Evolutionary conservation across 257 asterid species (phyloP).

Genomic region (Primulina tabacum): DNA sequence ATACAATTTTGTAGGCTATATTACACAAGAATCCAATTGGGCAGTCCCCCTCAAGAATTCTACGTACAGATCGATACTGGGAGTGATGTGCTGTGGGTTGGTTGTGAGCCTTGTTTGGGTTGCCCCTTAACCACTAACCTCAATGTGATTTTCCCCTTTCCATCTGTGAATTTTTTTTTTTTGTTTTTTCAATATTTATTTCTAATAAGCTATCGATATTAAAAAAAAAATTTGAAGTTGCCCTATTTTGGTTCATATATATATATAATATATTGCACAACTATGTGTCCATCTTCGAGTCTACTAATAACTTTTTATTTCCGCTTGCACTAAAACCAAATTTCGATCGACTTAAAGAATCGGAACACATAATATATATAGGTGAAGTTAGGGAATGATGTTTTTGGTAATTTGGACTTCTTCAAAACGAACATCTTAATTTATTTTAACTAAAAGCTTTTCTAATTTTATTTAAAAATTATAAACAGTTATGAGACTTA

Average conservation of each 20-base stretch:
- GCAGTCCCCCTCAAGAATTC: conserved; percentile 85
- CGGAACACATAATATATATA: too few species aligned
- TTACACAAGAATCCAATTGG: conserved; percentile 75
- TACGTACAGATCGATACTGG: conserved; percentile 97
- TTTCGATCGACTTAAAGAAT: too few species aligned
- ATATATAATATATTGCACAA: too few species aligned
- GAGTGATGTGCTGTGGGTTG: conserved; percentile 94
- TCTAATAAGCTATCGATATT: too few species aligned
- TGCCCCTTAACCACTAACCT: conserved; percentile 93
- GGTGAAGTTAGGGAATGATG: too few species aligned
- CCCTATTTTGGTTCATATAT: background rate
- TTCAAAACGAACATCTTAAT: too few species aligned
- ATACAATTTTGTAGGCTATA: conserved; percentile 59
- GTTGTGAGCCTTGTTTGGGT: conserved; percentile 77
- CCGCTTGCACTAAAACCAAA: background rate
- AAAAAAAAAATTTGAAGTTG: background rate
- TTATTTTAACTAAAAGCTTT: too few species aligned
- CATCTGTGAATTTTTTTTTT: background rate
- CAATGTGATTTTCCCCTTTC: conserved; percentile 41
- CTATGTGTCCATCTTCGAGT: too few species aligned
- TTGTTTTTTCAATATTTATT: background rate
- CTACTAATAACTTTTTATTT: too few species aligned
- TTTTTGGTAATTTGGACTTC: too few species aligned
- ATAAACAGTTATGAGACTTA: too few species aligned
- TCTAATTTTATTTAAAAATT: too few species aligned